A percentile compares a stretch with the other conserved stretches of the same genome.
These are phyloP conservation scores for Ambrosia artemisiifolia DNA, from an alignment of 129 eudicot genomes.

Conservation along the genomic window DNA sequence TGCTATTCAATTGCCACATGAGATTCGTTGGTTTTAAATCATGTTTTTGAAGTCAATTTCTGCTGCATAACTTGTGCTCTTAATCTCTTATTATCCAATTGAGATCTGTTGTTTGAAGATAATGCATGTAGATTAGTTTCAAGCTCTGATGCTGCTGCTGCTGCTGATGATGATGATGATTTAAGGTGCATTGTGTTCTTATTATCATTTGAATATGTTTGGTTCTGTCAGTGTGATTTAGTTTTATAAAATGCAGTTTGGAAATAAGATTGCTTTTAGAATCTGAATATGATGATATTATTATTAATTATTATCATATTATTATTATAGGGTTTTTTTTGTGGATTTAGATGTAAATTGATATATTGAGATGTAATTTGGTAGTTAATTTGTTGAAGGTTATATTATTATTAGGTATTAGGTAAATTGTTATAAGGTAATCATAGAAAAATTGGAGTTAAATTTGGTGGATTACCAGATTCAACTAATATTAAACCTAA, in stretches of 20 bases:
- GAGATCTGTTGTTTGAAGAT: slow-evolving; percentile 23
- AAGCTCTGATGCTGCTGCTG: slow-evolving; percentile 22
- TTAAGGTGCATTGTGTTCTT: slow-evolving; percentile 28
- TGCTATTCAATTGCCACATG: slow-evolving; percentile 14
- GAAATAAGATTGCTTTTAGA: not conserved
- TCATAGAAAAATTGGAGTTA: slow-evolving; percentile 14
- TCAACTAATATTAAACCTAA: slow-evolving; percentile 31
- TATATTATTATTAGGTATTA: not conserved
- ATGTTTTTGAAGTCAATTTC: slow-evolving; percentile 22
- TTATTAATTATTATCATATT: not conserved
- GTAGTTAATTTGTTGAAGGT: slow-evolving; percentile 10
- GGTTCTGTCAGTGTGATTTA: not conserved
- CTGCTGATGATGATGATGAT: not conserved
- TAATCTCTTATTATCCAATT: slow-evolving; percentile 5
- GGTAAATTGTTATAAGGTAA: slow-evolving; percentile 27
- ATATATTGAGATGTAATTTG: slow-evolving; percentile 14
- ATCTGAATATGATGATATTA: not conserved
- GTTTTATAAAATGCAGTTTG: not conserved
- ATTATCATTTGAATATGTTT: not conserved
- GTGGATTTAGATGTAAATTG: not conserved
- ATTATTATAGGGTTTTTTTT: not conserved
- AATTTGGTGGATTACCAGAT: slow-evolving; percentile 32
- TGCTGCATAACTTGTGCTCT: slow-evolving; percentile 17
- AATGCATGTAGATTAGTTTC: slow-evolving; percentile 12
- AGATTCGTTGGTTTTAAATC: slow-evolving; percentile 21